phyloP scores from a whole-genome alignment of 2,329 filamentous ascomycete genomes.

The Lachnellula suecica region DNA sequence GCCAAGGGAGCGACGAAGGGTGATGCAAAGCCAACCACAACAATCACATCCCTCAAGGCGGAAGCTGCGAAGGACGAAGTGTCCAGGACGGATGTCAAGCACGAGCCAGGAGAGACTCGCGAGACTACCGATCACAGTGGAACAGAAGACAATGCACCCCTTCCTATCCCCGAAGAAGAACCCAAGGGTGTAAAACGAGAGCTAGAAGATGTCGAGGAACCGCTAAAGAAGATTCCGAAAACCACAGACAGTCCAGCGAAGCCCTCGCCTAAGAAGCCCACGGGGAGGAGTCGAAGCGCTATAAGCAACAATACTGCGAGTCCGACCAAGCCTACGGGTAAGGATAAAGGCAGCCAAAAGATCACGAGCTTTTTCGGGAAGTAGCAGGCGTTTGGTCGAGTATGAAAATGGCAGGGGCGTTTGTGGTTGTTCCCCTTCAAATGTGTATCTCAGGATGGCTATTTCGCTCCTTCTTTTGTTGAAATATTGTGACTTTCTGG shows the following conservation, averaged over 20 bases:
- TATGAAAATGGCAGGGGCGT: background rate
- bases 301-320: conserved; percentile 17
- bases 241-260: conserved; percentile 24
- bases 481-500: no score
- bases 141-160: conserved; percentile 28
- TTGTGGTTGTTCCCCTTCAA: background rate
- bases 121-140: conserved; percentile 25
- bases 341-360: conserved; percentile 34
- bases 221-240: conserved; percentile 26
- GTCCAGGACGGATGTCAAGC: conserved; percentile 24
- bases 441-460: background rate
- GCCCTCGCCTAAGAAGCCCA: conserved; percentile 11
- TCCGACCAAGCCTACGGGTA: conserved; percentile 15
- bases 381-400: background rate
- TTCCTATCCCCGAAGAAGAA: conserved; percentile 23
- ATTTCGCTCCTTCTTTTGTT: background rate
- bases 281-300: conserved; percentile 13
- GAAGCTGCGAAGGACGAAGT: conserved; percentile 3
- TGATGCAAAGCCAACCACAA: conserved; percentile 5
- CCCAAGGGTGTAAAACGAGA: conserved; percentile 29
- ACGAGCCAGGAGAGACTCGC: conserved; percentile 23
- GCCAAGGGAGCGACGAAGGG: conserved; percentile 43
- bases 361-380: conserved; percentile 55
- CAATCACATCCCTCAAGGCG: background rate
- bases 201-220: conserved; percentile 21